A percentile compares a stretch with the other conserved stretches of the same genome.
phyloP scores from a whole-genome alignment of 495 filamentous ascomycete genomes.

The Penicillium coffeae region DNA sequence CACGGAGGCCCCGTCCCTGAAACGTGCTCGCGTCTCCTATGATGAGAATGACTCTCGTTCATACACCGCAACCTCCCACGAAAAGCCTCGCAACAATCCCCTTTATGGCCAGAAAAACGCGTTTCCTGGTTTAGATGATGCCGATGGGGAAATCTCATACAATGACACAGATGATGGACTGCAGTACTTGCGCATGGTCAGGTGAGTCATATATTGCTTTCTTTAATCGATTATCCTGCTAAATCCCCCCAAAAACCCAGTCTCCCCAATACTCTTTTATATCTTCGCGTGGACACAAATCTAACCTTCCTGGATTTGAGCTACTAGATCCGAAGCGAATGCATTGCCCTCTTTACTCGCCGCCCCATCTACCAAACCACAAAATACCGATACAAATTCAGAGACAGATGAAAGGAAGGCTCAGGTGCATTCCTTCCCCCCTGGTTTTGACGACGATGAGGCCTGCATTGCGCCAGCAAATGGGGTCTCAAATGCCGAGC shows the following conservation, averaged over 20 bases:
- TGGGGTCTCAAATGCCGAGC: background rate
- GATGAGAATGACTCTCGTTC: conserved; percentile 20
- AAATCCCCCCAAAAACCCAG: conserved; percentile 28
- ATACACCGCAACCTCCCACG: conserved; percentile 17
- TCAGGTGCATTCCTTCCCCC: background rate
- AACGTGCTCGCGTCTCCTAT: conserved; percentile 30
- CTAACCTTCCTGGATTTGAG: conserved; percentile 5
- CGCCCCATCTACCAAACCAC: conserved; percentile 31
- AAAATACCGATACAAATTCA: background rate
- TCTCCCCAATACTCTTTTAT: no score
- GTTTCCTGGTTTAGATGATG: conserved; percentile 70
- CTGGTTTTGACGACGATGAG: conserved; percentile 20
- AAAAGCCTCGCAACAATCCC: conserved; percentile 53
- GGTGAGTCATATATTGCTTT: conserved; percentile 51
- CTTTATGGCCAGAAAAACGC: conserved; percentile 72
- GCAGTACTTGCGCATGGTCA: conserved; percentile 73
- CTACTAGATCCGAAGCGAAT: conserved; percentile 65
- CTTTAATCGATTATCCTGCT: conserved; percentile 15
- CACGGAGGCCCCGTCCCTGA: conserved; percentile 16
- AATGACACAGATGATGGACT: conserved; percentile 56
- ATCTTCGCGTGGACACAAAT: conserved; percentile 3
- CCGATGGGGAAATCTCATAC: conserved; percentile 48
- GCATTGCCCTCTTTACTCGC: conserved; percentile 63
- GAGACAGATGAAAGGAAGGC: background rate
- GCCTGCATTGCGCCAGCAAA: conserved; percentile 20